Conservation (phyloP, 257 asterid species). For the Leonotis leonurus region DNA sequence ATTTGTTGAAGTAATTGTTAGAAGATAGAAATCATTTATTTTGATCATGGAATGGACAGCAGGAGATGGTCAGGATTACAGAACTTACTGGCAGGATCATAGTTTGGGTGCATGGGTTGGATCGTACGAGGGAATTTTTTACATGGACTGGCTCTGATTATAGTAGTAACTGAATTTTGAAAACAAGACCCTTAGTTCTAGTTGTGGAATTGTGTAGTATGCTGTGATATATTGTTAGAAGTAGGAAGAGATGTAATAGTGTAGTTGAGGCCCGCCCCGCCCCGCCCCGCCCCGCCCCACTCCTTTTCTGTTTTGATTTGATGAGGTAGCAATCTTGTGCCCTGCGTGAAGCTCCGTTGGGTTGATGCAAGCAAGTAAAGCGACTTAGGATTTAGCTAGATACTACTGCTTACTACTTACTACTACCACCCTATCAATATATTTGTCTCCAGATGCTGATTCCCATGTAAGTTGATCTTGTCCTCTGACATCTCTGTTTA, state of each 20-base stretch:
- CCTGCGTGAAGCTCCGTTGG: no score
- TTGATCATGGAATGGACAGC: constrained; percentile 9
- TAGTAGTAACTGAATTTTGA: not conserved
- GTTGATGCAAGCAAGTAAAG: not conserved
- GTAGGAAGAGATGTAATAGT: not conserved
- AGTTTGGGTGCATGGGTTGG: constrained; percentile 55
- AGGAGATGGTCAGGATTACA: constrained; percentile 23
- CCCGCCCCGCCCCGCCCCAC: no score
- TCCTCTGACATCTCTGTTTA: not conserved
- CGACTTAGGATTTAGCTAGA: no score
- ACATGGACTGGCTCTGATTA: constrained; percentile 53
- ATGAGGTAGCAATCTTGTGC: no score
- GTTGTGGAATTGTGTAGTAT: not conserved
- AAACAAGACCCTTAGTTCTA: not conserved
- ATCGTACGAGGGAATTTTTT: constrained; percentile 54
- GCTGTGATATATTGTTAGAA: not conserved
- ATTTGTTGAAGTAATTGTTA: not conserved
- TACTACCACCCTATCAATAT: no score
- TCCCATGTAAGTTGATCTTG: not conserved
- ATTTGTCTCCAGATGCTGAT: not conserved
- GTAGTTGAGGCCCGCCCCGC: not conserved
- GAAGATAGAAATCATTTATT: not conserved
- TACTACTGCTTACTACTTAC: no score
- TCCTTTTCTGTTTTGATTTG: not conserved
- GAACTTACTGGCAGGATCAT: constrained; percentile 32